Evolutionary conservation across 164 flowering plant species (phyloP).

Genomic region (Magnolia changhungtana): DNA sequence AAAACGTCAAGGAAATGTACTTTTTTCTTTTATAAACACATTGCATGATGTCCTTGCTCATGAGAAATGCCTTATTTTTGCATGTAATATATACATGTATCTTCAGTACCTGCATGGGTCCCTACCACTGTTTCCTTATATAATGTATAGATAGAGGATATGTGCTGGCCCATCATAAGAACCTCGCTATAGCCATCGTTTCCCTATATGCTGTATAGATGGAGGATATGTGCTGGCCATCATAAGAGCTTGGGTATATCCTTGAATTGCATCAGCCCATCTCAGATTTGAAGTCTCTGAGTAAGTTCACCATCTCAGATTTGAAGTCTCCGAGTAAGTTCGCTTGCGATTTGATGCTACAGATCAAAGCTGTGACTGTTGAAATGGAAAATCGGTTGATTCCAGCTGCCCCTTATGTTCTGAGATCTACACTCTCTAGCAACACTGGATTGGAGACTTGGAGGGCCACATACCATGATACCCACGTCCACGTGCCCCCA

Average conservation of each 20-base stretch:
- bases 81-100: neutral
- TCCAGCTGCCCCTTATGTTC: slow-evolving; percentile 33
- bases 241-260: no score
- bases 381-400: slow-evolving; percentile 65
- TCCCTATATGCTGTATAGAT: neutral
- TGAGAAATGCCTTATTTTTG: neutral
- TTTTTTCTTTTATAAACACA: neutral
- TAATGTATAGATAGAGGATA: neutral
- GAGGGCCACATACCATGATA: slow-evolving; percentile 82
- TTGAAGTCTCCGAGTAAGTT: neutral
- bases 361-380: slow-evolving; percentile 82
- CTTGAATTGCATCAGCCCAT: neutral
- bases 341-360: slow-evolving; percentile 18
- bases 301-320: neutral
- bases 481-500: slow-evolving; percentile 81
- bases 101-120: neutral
- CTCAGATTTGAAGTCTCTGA: neutral
- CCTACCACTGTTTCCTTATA: neutral
- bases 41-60: neutral
- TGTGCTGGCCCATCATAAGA: neutral
- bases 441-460: slow-evolving; percentile 65
- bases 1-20: neutral
- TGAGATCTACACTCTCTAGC: slow-evolving; percentile 69
- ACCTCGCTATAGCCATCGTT: neutral
- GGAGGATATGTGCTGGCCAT: no score